A percentile compares a stretch with the other conserved stretches of the same genome.
These are phyloP conservation scores for Yarrowia galli DNA, from an alignment of 1,139 yeast genomes.

Conservation along the genomic window DNA sequence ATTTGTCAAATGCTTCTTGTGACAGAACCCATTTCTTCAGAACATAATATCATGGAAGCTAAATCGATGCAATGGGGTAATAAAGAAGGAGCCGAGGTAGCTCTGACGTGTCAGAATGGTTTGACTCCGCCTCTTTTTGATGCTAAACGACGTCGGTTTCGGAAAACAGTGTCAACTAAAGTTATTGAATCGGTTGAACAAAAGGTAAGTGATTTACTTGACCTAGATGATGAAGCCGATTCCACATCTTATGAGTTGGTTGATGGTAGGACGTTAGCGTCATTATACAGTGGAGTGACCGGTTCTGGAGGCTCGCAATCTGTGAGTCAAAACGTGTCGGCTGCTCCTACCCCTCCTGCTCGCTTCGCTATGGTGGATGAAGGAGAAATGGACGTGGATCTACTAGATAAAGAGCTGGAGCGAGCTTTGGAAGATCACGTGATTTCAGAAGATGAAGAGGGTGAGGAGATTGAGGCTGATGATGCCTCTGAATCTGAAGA, in stretches of 20 bases:
- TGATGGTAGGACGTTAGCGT: constrained; percentile 55
- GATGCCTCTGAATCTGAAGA: constrained; percentile 55
- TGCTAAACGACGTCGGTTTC: constrained; percentile 62
- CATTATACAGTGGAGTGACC: neutral
- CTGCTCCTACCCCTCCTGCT: constrained; percentile 39
- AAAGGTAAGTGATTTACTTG: constrained; percentile 76
- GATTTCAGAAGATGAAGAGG: constrained; percentile 49
- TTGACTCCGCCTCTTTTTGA: constrained; percentile 76
- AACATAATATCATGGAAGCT: constrained; percentile 56
- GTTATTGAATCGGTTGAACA: constrained; percentile 72
- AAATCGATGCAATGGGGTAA: constrained; percentile 40
- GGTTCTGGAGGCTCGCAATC: neutral
- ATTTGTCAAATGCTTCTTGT: constrained; percentile 86
- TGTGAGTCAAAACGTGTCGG: constrained; percentile 15
- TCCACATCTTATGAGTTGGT: constrained; percentile 79
- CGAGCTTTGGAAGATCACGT: constrained; percentile 47
- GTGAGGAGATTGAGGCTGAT: constrained; percentile 49
- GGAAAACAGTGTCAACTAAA: constrained; percentile 58
- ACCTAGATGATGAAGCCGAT: constrained; percentile 83
- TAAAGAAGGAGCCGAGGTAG: no score
- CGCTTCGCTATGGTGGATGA: constrained; percentile 42
- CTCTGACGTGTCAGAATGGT: constrained; percentile 74
- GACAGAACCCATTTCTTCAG: constrained; percentile 63
- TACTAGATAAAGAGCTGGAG: constrained; percentile 46
- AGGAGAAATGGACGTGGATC: constrained; percentile 47